Percentiles rank a stretch among this genome's conserved stretches.
Conservation (phyloP, 2,329 filamentous ascomycete genomes). For the Aureobasidium sp. region DNA sequence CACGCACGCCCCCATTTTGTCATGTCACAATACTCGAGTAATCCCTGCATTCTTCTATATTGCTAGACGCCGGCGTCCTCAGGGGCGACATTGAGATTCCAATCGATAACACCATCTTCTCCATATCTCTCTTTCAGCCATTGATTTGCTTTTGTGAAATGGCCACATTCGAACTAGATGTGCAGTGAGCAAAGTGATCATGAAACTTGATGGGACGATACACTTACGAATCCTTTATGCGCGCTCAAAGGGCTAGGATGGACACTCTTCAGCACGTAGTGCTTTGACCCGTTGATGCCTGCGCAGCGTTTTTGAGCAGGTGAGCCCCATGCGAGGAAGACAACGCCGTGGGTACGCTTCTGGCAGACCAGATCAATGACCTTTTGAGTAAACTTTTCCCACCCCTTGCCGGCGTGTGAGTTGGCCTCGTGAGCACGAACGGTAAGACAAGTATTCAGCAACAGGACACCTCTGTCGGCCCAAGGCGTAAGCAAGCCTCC, state of each 20-base stretch:
- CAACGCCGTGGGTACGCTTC: conserved; percentile 71
- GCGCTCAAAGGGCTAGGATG: conserved; percentile 94
- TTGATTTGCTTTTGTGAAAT: conserved; percentile 75
- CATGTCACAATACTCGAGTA: neutral
- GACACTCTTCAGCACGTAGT: conserved; percentile 77
- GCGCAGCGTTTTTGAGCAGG: conserved; percentile 74
- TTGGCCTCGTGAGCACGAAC: conserved; percentile 85
- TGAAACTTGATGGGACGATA: neutral
- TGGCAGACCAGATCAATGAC: conserved; percentile 82
- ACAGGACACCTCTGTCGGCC: conserved; percentile 85
- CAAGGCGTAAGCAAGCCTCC: conserved; percentile 83
- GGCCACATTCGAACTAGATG: conserved; percentile 49
- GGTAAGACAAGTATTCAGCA: conserved; percentile 92
- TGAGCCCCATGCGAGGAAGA: conserved; percentile 90
- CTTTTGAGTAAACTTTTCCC: conserved; percentile 88
- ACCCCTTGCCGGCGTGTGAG: conserved; percentile 76
- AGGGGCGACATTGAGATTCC: conserved; percentile 55
- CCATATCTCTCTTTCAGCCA: conserved; percentile 80
- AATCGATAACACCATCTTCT: conserved; percentile 73
- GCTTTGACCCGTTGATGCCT: conserved; percentile 63
- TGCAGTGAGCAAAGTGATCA: neutral
- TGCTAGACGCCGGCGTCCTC: conserved; percentile 35
- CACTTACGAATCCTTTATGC: conserved; percentile 63
- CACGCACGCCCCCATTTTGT: too few species aligned
- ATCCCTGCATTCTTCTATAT: too few species aligned